phyloP scores from a whole-genome alignment of 73 alveolate species.

The Uronychia setigera region DNA sequence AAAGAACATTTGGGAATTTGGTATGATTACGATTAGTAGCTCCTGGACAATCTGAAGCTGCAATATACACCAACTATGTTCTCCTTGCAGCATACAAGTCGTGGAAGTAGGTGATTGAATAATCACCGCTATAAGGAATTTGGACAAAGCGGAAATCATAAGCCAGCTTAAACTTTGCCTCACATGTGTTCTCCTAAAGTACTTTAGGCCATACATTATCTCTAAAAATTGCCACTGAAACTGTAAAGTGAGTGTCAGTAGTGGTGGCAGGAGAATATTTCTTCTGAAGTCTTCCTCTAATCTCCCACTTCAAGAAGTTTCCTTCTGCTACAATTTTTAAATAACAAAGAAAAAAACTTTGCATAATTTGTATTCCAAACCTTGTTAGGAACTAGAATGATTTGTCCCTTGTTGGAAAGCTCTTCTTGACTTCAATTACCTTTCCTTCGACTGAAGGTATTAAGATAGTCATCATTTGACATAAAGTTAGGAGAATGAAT shows the following conservation, averaged over 20 bases:
- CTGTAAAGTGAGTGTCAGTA: too few species aligned
- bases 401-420: background rate
- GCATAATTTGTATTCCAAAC: background rate
- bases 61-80: background rate
- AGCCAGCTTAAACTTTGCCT: background rate
- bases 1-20: background rate
- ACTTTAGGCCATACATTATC: background rate
- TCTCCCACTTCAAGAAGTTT: background rate
- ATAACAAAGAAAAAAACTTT: too few species aligned
- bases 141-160: background rate
- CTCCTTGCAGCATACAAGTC: background rate
- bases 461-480: too few species aligned
- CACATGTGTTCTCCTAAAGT: background rate
- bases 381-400: background rate
- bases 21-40: background rate
- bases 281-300: background rate
- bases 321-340: too few species aligned
- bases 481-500: too few species aligned
- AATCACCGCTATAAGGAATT: background rate
- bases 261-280: too few species aligned
- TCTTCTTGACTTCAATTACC: background rate
- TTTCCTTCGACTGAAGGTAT: too few species aligned
- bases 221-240: background rate
- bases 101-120: background rate
- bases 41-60: background rate